Evolutionary conservation across 768 basidiomycete genomes (phyloP).

Genomic region (Serpula lacrymans): DNA sequence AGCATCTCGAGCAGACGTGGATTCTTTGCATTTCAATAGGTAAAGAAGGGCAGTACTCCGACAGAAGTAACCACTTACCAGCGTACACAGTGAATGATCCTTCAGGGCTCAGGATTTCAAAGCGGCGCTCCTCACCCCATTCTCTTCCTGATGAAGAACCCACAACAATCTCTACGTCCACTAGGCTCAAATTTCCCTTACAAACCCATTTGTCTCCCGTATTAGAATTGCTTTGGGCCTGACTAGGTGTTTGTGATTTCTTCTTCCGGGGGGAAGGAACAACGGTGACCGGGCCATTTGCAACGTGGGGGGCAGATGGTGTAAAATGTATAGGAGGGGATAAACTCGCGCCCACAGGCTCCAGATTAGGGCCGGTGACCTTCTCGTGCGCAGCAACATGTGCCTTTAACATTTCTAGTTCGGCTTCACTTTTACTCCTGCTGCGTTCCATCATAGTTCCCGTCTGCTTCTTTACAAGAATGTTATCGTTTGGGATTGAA

Average conservation of each 20-base stretch:
- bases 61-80: constrained; percentile 37
- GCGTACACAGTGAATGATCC: constrained; percentile 75
- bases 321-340: too few relatives aligned
- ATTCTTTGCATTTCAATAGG: not conserved
- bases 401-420: constrained; percentile 33
- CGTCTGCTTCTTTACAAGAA: too few relatives aligned
- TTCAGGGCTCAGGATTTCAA: constrained; percentile 76
- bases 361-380: constrained; percentile 16
- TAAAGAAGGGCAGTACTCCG: not conserved
- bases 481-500: too few relatives aligned
- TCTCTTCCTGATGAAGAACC: constrained; percentile 36
- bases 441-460: constrained; percentile 33
- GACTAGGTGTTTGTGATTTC: constrained; percentile 9
- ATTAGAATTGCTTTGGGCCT: constrained; percentile 28
- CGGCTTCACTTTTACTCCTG: constrained; percentile 61
- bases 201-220: constrained; percentile 70
- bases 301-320: constrained; percentile 19
- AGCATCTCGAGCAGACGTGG: constrained; percentile 37
- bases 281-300: not conserved
- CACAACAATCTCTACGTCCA: constrained; percentile 76
- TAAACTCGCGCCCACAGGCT: too few relatives aligned
- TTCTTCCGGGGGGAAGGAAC: constrained; percentile 13
- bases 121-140: constrained; percentile 49
- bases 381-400: constrained; percentile 12
- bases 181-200: constrained; percentile 64